Evolutionary conservation across 192 early-diverging fungal species (phyloP), one percentile per base, ranked within the genome.

Genomic region (Backusella westeae): DNA sequence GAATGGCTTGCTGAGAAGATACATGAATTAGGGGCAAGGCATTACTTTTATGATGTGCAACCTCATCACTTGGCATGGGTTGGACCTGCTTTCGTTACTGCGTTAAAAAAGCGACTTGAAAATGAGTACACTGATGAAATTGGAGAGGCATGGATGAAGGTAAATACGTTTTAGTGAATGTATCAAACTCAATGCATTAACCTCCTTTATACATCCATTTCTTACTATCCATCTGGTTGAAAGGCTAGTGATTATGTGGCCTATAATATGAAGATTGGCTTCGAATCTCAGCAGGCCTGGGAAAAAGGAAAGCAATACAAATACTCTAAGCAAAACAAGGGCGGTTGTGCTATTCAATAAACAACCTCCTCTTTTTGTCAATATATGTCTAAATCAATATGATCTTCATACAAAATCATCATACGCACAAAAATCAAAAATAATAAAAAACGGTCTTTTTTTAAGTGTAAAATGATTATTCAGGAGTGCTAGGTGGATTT

Each of bases 221-320:
- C 10, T 39, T 39, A 3, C 29, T 34, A 21, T 32, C 44, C 6
- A 39, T 44, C 26, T 23, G 19, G 1, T 12, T 3, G 7, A 32
- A 15, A 71, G 77, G 71, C 77, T 39, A 73, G 66, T 52, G 44
- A 42, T 29, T 78, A 73, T n/a, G 71, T 68, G 17, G 71, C 71
- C 12, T 72, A 73, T 39, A 72, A 78, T 21, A 78, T 78, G 77
- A 73, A 66, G 36, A 68, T 72, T 1, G 77, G 77, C 21, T 72
- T 69, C 21, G 77, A 78, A 49, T 78, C 71, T 4, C 77, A 73
- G 63, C 56, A 72, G 42, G 65, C 71, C 71, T 78, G 76, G 76
- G 76, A 78, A 73, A 34, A 73, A 41, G 72, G 72, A 21, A 49
- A n/a, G 1, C 21, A 42, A 8, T 29, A 49, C 19, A 42, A 26